Percentiles rank a stretch among this genome's conserved stretches.
phyloP scores from a whole-genome alignment of 176 grass and related monocot species.

The Cenchrus fungigraminus region DNA sequence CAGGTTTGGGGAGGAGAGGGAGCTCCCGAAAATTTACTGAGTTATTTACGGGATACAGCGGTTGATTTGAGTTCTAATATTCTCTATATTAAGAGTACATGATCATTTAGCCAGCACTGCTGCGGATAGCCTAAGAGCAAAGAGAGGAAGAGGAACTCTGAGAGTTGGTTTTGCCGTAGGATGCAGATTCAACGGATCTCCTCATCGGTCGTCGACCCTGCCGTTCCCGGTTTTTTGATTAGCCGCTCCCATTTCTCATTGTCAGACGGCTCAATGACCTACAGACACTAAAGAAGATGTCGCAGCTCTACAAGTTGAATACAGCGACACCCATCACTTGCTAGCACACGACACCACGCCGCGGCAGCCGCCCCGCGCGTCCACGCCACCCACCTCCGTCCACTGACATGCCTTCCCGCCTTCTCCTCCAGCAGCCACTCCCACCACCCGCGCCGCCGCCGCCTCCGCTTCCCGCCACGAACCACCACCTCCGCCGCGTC shows the following conservation, averaged over 20 bases:
- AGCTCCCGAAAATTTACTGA: too few relatives aligned
- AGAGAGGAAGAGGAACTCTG: too few relatives aligned
- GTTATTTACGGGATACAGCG: too few relatives aligned
- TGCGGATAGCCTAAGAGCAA: too few relatives aligned
- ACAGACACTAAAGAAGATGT: background rate
- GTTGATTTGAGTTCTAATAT: too few relatives aligned
- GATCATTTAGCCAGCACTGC: too few relatives aligned
- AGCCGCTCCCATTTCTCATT: background rate
- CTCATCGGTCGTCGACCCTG: background rate
- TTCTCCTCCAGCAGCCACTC: constrained; percentile 7
- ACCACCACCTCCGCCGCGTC: background rate
- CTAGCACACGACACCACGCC: background rate
- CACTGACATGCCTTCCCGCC: constrained; percentile 37
- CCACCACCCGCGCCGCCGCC: constrained; percentile 24
- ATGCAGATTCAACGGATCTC: background rate
- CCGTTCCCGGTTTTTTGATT: background rate
- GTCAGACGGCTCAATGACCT: background rate
- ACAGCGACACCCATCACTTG: background rate
- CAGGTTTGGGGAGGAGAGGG: too few relatives aligned
- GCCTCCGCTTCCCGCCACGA: background rate
- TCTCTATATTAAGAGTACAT: too few relatives aligned
- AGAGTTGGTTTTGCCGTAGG: too few relatives aligned
- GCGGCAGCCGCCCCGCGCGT: background rate
- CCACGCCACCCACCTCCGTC: background rate
- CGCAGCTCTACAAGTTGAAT: background rate